Percentiles rank a stretch among this genome's conserved stretches.
Evolutionary conservation across 2,329 filamentous ascomycete genomes (phyloP).

Genomic region (Triangularia verruculosa): DNA sequence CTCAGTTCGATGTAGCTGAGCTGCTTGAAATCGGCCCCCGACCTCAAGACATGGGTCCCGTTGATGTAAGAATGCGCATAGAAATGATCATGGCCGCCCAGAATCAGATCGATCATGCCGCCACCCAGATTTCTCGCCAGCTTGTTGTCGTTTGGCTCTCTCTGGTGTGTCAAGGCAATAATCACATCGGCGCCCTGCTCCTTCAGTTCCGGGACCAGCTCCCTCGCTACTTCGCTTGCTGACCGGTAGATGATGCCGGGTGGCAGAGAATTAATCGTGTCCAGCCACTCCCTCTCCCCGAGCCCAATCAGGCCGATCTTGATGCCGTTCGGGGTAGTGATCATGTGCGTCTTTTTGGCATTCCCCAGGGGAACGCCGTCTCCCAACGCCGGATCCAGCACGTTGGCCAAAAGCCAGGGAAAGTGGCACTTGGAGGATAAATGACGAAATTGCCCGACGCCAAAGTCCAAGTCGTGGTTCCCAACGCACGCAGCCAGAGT

Average conservation of each 20-base stretch:
- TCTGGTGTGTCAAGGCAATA: constrained; percentile 78
- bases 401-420: constrained; percentile 87
- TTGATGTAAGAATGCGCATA: constrained; percentile 77
- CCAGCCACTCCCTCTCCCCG: constrained; percentile 84
- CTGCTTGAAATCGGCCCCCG: constrained; percentile 89
- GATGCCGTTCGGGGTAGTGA: constrained; percentile 78
- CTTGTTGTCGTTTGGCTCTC: constrained; percentile 87
- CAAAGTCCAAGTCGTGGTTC: constrained; percentile 93
- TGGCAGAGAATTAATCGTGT: constrained; percentile 81
- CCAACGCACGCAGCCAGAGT: constrained; percentile 81
- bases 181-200: constrained; percentile 78
- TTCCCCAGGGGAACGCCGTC: constrained; percentile 71
- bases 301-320: constrained; percentile 84
- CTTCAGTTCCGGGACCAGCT: constrained; percentile 70
- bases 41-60: constrained; percentile 78
- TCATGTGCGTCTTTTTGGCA: constrained; percentile 70
- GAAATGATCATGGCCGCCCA: constrained; percentile 88
- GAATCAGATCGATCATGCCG: constrained; percentile 71
- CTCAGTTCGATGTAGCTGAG: constrained; percentile 82
- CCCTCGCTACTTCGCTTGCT: constrained; percentile 69
- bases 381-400: constrained; percentile 78
- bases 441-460: constrained; percentile 74
- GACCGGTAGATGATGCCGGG: constrained; percentile 80
- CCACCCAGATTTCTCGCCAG: constrained; percentile 71
- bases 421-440: constrained; percentile 74